A percentile compares a stretch with the other conserved stretches of the same genome.
Conservation (phyloP, 1,139 yeast species). For the Candida dubliniensis region DNA sequence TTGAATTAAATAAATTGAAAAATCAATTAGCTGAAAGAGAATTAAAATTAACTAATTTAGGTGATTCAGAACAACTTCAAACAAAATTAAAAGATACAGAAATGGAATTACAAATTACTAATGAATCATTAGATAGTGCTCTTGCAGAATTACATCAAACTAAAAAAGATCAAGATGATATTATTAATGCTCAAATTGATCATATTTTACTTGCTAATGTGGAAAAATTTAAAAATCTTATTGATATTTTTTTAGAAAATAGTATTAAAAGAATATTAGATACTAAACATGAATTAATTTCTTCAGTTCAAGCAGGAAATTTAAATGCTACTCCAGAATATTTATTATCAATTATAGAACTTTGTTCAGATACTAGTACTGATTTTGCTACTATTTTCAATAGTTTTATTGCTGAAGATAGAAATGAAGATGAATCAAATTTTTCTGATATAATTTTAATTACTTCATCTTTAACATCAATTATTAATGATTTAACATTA, state of each 20-base stretch:
- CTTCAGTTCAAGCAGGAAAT: constrained; percentile 84
- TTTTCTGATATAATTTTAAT: constrained; percentile 58
- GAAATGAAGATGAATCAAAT: constrained; percentile 64
- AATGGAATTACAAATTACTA: constrained; percentile 76
- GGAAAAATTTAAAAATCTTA: constrained; percentile 52
- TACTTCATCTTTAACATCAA: constrained; percentile 64
- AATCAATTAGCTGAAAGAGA: constrained; percentile 34
- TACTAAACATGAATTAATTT: constrained; percentile 66
- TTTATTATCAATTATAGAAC: constrained; percentile 68
- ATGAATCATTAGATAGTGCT: constrained; percentile 77
- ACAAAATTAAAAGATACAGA: constrained; percentile 64
- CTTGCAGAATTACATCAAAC: constrained; percentile 58
- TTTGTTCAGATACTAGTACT: constrained; percentile 69
- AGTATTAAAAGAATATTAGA: constrained; percentile 77
- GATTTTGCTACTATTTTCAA: constrained; percentile 82
- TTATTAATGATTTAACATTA: constrained; percentile 64
- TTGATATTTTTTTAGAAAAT: constrained; percentile 72
- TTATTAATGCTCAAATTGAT: constrained; percentile 61
- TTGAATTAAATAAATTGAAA: constrained; percentile 48
- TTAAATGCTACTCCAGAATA: constrained; percentile 75
- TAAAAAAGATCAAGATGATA: constrained; percentile 54
- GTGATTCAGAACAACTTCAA: constrained; percentile 36
- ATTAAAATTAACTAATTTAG: constrained; percentile 18
- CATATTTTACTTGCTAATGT: constrained; percentile 51
- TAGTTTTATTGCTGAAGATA: constrained; percentile 75